Percentiles rank a stretch among this genome's conserved stretches.
Evolutionary conservation across 768 basidiomycete genomes (phyloP).

Genomic region (Phylloporus arenicola): DNA sequence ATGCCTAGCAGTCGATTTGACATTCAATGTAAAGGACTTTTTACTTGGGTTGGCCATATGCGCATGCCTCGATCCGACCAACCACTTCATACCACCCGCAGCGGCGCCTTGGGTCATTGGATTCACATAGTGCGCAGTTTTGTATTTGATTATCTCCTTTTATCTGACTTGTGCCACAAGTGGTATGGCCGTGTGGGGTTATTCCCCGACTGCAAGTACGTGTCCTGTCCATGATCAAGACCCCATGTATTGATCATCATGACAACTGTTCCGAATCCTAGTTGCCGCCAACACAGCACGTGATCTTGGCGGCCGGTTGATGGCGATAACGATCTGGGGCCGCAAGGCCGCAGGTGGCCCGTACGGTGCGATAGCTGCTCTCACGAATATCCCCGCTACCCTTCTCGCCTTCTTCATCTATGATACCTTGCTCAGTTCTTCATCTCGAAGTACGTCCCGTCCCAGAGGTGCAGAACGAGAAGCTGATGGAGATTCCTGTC

Average conservation of each 20-base stretch:
- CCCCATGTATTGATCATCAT: neutral
- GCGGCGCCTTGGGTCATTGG: constrained; percentile 48
- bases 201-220: constrained; percentile 43
- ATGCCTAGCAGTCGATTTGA: neutral
- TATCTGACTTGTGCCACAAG: constrained; percentile 29
- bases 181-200: constrained; percentile 57
- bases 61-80: constrained; percentile 47
- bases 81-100: constrained; percentile 50
- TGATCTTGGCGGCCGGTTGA: constrained; percentile 61
- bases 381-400: constrained; percentile 63
- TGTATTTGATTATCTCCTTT: neutral
- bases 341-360: constrained; percentile 42
- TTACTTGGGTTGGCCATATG: constrained; percentile 20
- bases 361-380: constrained; percentile 59
- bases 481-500: constrained; percentile 7
- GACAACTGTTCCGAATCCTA: constrained; percentile 13
- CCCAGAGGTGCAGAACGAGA: neutral
- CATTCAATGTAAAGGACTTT: constrained; percentile 9
- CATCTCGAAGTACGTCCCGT: constrained; percentile 45
- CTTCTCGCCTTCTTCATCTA: constrained; percentile 50
- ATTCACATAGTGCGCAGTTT: constrained; percentile 48
- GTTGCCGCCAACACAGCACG: constrained; percentile 64
- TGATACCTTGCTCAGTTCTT: constrained; percentile 53
- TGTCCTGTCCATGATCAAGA: neutral
- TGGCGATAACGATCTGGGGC: constrained; percentile 60